phyloP scores from a whole-genome alignment of 257 asterid species.

The Nicotiana benthamiana region DNA sequence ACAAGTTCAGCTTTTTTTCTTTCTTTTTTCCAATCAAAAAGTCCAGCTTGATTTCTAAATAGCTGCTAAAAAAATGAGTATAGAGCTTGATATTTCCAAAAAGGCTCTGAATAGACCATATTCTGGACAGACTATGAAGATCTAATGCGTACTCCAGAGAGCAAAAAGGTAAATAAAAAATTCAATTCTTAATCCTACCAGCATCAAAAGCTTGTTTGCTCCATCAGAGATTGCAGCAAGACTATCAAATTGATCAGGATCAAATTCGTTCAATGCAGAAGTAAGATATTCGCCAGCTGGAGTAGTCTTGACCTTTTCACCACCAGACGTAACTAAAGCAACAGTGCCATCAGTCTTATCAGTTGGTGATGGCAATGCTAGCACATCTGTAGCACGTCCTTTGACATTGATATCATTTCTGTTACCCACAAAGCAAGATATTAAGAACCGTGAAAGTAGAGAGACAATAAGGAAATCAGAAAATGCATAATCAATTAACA shows the following conservation, averaged over 20 bases:
- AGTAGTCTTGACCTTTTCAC: constrained; percentile 71
- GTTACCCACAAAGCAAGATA: constrained; percentile 17
- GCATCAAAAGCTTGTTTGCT: constrained; percentile 98
- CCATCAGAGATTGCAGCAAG: constrained; percentile 99
- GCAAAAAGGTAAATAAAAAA: neutral
- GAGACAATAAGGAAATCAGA: neutral
- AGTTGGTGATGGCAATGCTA: constrained; percentile 40
- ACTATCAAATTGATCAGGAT: constrained; percentile 94
- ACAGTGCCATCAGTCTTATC: constrained; percentile 56
- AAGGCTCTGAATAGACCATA: neutral
- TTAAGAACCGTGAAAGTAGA: neutral
- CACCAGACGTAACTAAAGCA: constrained; percentile 71
- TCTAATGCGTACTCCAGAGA: neutral
- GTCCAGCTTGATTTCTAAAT: neutral
- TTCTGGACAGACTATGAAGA: neutral
- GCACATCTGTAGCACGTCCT: constrained; percentile 49
- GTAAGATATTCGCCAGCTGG: constrained; percentile 99
- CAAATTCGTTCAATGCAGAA: constrained; percentile 85
- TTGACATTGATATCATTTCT: constrained; percentile 53
- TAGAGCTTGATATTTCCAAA: neutral
- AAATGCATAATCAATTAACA: constrained; percentile 10
- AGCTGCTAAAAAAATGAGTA: neutral
- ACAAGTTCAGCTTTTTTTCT: neutral
- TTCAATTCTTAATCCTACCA: constrained; percentile 38
- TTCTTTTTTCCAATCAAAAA: neutral